Conservation (phyloP, 1,284 basidiomycete genomes). For the Ustilago xerochloae region DNA sequence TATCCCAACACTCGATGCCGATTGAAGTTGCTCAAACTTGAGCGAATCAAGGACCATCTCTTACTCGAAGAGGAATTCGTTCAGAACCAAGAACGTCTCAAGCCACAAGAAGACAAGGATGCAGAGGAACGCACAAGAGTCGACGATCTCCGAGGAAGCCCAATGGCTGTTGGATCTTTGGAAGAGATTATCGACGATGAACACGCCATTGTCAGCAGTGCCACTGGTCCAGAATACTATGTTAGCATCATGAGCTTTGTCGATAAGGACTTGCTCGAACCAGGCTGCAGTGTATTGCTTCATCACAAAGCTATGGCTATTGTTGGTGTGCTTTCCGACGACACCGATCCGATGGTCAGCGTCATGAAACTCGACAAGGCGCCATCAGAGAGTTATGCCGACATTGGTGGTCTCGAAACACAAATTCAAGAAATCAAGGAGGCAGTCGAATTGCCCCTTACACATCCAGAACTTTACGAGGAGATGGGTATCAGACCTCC, state of each 20-base stretch:
- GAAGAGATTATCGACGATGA: slow-evolving; percentile 99
- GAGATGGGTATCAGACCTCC: slow-evolving; percentile 99
- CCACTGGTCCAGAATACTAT: slow-evolving; percentile 96
- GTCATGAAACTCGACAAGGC: slow-evolving; percentile 97
- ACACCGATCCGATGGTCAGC: slow-evolving; percentile 96
- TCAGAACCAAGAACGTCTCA: slow-evolving; percentile 82
- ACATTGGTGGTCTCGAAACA: slow-evolving; percentile 93
- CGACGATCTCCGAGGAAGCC: slow-evolving; percentile 92
- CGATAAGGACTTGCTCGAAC: slow-evolving; percentile 97
- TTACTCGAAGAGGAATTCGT: slow-evolving; percentile 98
- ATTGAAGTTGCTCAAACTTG: slow-evolving; percentile 92
- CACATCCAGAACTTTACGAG: slow-evolving; percentile 98
- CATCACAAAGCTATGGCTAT: slow-evolving; percentile 97
- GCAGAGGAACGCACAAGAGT: slow-evolving; percentile 93
- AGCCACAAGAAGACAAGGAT: slow-evolving; percentile 86
- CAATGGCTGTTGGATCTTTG: slow-evolving; percentile 95
- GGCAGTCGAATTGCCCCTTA: slow-evolving; percentile 96
- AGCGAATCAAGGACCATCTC: slow-evolving; percentile 98
- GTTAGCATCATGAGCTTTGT: slow-evolving; percentile 99
- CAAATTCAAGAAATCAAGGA: slow-evolving; percentile 99
- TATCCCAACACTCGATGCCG: slow-evolving; percentile 95
- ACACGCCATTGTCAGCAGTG: slow-evolving; percentile 96
- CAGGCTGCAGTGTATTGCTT: slow-evolving; percentile 91
- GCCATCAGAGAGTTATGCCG: slow-evolving; percentile 97
- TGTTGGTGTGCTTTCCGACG: slow-evolving; percentile 94